Base-by-base conservation (phyloP, 2,329 filamentous ascomycete genomes). In the Diatrype stigma region DNA sequence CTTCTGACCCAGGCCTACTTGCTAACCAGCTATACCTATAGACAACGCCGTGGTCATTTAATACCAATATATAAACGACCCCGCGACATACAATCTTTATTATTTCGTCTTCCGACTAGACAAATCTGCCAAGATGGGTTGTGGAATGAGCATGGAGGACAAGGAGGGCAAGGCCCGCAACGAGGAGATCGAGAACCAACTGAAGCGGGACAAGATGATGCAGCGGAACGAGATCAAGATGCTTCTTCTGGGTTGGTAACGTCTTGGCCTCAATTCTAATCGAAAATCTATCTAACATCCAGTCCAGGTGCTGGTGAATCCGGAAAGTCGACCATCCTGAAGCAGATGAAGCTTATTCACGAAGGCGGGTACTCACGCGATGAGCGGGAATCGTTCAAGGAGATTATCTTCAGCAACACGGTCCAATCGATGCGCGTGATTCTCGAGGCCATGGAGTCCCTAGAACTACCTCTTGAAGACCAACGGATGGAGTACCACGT, bases 171-270 rank as follows among this genome's bases (percentile, higher is more conserved):
- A 96, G 89, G 90, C 91, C 80, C 87, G 94, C 65, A 97, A 99
- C 73, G 94, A 99, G 82, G 93, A 97, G 85, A 99, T 99, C 69
- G 94, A 99, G 78, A 97, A 96, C 73, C 93, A 97, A 80, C 80
- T 97, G 70, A 97, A 96, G 84, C 84, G 90, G 73, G 94, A 99
- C 71, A 95, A 96, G 77, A 89, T 97, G 89, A 88, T 96, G 81
- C 92, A 96, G 79, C 87, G 93, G 67, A 99, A 99, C 65, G 94
- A 99, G 77, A 99, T 99, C 80, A 99, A 99, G 84, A 97, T 99
- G 94, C 81, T 99, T 65, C 83, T 99, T 67, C 86, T 99, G 67
- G 94, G 94, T 96, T 83, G 69, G 86, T 79, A 54, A 60, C 48
- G 49, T 17, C 32, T 2, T 2, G 23, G n/a, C 34, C 38, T 26